phyloP scores from a whole-genome alignment of 306 rosid species.

The Fragaria iinumae region DNA sequence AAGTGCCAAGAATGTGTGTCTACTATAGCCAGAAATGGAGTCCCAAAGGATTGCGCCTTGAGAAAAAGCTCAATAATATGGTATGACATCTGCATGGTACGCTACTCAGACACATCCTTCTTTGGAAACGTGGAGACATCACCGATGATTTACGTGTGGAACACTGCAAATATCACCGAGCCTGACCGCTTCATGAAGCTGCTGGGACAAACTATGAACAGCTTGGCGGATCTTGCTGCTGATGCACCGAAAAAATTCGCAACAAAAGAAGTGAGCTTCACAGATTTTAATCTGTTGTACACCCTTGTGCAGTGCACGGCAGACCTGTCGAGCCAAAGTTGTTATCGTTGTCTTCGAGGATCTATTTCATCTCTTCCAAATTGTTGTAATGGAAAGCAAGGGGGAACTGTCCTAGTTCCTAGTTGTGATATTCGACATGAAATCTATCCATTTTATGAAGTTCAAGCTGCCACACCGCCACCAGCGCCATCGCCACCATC shows the following conservation, averaged over 20 bases:
- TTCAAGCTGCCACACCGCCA: neutral
- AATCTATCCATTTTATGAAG: neutral
- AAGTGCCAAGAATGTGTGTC: slow-evolving; percentile 21
- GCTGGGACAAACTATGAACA: neutral
- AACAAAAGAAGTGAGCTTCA: neutral
- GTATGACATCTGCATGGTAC: slow-evolving; percentile 35
- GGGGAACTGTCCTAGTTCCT: slow-evolving; percentile 14
- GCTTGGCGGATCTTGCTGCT: slow-evolving; percentile 1
- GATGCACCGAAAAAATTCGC: slow-evolving; percentile 19
- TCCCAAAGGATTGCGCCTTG: neutral
- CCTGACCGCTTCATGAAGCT: slow-evolving; percentile 2
- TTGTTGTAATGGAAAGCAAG: slow-evolving; percentile 9
- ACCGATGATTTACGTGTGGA: accelerated
- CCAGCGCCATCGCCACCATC: neutral
- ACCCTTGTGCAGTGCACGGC: slow-evolving; percentile 37
- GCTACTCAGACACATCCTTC: slow-evolving; percentile 32
- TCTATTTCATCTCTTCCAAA: neutral
- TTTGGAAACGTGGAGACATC: neutral
- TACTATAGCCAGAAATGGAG: neutral
- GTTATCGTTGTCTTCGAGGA: slow-evolving; percentile 11
- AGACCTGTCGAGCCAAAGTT: slow-evolving; percentile 15
- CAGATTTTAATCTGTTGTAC: slow-evolving; percentile 8
- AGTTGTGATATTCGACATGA: slow-evolving; percentile 24
- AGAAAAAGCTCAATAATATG: neutral
- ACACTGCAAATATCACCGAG: neutral